Conservation (phyloP, 768 basidiomycete species). For the Boletus vermiculosoides region DNA sequence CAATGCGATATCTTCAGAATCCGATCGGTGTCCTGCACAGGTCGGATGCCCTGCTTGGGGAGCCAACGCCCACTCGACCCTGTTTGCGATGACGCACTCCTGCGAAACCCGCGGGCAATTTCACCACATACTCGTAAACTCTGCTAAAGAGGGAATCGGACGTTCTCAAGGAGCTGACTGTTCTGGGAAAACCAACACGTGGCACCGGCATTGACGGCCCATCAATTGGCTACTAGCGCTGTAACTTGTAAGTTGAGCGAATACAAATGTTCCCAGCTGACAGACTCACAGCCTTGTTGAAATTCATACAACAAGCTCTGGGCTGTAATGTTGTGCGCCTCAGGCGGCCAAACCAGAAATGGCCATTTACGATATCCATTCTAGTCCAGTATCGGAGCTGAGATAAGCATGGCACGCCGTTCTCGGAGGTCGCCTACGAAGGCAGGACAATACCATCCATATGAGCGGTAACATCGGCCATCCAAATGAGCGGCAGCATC, state of each 20-base stretch:
- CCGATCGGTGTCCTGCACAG: not conserved
- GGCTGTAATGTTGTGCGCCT: not conserved
- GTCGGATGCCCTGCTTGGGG: not conserved
- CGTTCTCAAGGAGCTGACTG: slow-evolving; percentile 22
- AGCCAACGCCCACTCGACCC: slow-evolving; percentile 2
- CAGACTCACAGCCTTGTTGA: slow-evolving; percentile 14
- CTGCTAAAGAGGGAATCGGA: slow-evolving; percentile 10
- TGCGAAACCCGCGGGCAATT: slow-evolving; percentile 26
- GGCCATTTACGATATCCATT: not conserved
- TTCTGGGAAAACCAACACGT: slow-evolving; percentile 19
- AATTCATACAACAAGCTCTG: not conserved
- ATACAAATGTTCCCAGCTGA: slow-evolving; percentile 17
- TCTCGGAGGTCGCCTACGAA: not conserved
- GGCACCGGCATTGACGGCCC: slow-evolving; percentile 5
- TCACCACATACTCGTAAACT: slow-evolving; percentile 10
- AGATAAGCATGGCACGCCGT: not conserved
- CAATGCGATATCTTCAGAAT: slow-evolving; percentile 1
- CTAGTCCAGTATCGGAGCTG: not conserved
- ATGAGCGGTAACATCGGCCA: not conserved
- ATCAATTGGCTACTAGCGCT: not conserved
- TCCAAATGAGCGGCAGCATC: not conserved
- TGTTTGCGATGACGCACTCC: slow-evolving; percentile 16
- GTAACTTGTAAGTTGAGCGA: slow-evolving; percentile 20
- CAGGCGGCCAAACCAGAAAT: not conserved
- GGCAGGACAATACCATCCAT: not conserved